Evolutionary conservation across 2,329 filamentous ascomycete species (phyloP), one percentile per base, ranked within the genome.

Genomic region (Sordariomycetes sp.): DNA sequence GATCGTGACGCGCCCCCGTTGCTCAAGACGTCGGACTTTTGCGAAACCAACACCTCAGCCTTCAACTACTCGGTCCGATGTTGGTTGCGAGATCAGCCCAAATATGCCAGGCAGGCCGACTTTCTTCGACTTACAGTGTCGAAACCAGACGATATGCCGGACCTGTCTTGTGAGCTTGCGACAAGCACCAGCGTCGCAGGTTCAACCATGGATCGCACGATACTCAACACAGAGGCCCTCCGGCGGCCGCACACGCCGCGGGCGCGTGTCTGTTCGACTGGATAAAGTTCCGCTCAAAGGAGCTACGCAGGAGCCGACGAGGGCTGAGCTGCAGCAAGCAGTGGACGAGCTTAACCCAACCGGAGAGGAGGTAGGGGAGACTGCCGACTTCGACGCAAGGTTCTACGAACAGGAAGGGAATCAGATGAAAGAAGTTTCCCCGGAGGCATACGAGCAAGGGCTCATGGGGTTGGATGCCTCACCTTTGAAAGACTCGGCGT

Each of bases 331-430:
- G 2, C 18, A 16, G 16, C 39, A 39, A 25, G 38, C 50, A 6
- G 50, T 55, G 17, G 26, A 53, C 6, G 46, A 55, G 15, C 24
- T 16, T 17, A 15, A 27, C 18, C 7, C 8, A 6, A 11, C 21
- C 16, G 29, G 14, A 8, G 21, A 33, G 17, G 23, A n/a, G 6
- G 32, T 25, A 4, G 14, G n/a, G n/a, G 33, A 21, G 14, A 21
- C 33, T 6, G 16, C 33, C 8, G 39, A 47, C 12, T 55, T 52
- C 23, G 50, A 54, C 3, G 56, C 71, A 9, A 58, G 61, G 8
- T 71, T 60, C 45, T 74, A 69, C 39, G 66, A 74, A 35, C 62
- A 72, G 45, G 57, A 58, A 11, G 53, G 35, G 3, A 31, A 55
- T 4, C 42, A 50, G 20, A 43, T 66, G 10, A 57, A 49, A 12